phyloP scores from a whole-genome alignment of 2,329 filamentous ascomycete species.

The Aureobasidium sp. region DNA sequence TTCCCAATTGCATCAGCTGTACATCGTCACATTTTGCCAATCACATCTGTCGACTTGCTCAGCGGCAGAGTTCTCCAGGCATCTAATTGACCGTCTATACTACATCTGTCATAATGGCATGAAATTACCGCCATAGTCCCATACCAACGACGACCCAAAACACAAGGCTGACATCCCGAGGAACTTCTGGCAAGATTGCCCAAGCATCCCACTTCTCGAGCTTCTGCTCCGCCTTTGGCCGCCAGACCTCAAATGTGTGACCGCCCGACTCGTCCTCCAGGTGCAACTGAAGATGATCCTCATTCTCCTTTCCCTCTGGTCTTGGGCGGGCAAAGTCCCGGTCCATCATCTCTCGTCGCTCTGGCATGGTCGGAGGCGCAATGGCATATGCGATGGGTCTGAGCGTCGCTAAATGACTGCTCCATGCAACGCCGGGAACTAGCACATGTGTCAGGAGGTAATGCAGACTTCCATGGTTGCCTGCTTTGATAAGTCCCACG shows the following conservation, averaged over 20 bases:
- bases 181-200: slow-evolving; percentile 4
- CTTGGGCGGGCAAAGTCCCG: slow-evolving; percentile 47
- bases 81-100: background rate
- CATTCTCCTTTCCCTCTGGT: background rate
- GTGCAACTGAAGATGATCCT: background rate
- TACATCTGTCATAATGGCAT: background rate
- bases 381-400: slow-evolving; percentile 52
- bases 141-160: slow-evolving; percentile 1
- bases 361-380: slow-evolving; percentile 50
- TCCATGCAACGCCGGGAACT: slow-evolving; percentile 54
- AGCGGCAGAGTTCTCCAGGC: background rate
- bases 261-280: background rate
- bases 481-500: slow-evolving; percentile 46
- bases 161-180: background rate
- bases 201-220: slow-evolving; percentile 8
- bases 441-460: slow-evolving; percentile 35
- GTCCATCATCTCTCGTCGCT: slow-evolving; percentile 48
- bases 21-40: background rate
- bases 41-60: background rate
- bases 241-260: slow-evolving; percentile 1
- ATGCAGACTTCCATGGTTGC: slow-evolving; percentile 38
- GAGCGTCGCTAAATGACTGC: slow-evolving; percentile 3
- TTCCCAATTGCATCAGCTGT: background rate
- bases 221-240: slow-evolving; percentile 6
- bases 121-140: background rate